A percentile compares a stretch with the other conserved stretches of the same genome.
Conservation (phyloP, 441 rosid species). For the Gossypium gossypioides region DNA sequence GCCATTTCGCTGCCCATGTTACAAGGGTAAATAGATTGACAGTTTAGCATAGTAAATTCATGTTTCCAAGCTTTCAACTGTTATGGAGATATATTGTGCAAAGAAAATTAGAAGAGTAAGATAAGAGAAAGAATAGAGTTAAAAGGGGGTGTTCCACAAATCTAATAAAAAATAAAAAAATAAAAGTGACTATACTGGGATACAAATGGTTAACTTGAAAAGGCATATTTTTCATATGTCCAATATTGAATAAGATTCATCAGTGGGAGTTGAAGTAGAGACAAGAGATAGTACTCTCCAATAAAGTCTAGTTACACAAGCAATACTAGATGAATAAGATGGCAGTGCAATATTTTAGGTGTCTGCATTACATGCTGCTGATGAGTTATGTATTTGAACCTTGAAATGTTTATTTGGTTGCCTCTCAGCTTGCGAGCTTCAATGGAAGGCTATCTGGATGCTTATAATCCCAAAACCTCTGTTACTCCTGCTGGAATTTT, state of each 20-base stretch:
- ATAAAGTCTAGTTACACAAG: neutral
- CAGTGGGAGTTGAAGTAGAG: neutral
- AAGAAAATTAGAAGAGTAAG: neutral
- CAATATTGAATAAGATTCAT: neutral
- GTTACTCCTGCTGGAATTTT: conserved; percentile 81
- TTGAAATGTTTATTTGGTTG: conserved; percentile 8
- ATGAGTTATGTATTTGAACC: neutral
- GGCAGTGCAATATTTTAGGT: neutral
- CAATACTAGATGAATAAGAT: neutral
- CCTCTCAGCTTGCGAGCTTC: conserved; percentile 73
- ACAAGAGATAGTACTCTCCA: neutral
- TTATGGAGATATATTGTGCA: neutral
- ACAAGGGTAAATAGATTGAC: neutral
- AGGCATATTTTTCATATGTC: neutral
- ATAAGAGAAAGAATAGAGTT: neutral
- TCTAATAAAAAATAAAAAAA: neutral
- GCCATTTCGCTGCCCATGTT: neutral
- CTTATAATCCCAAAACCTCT: conserved; percentile 62
- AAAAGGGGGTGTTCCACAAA: neutral
- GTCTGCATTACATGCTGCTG: neutral
- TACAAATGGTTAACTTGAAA: neutral
- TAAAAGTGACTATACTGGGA: neutral
- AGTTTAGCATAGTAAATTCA: neutral
- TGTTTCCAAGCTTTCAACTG: neutral
- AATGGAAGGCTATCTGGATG: conserved; percentile 94